phyloP scores from a whole-genome alignment of 2,329 filamentous ascomycete genomes.

The Gaeumannomyces sp. region DNA sequence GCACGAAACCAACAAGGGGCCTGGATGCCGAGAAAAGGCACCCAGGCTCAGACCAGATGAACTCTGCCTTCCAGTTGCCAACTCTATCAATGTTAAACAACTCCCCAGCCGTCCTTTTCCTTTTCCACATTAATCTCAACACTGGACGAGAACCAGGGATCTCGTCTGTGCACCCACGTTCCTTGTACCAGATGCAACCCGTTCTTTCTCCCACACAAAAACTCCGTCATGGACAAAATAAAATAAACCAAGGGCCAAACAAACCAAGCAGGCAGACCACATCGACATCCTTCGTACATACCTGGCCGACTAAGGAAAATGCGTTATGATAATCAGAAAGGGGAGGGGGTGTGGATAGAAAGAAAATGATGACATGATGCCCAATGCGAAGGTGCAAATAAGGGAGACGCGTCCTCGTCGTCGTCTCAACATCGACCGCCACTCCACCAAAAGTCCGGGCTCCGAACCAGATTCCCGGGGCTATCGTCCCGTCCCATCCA shows the following conservation, averaged over 20 bases:
- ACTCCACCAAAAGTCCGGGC: neutral
- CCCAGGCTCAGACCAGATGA: neutral
- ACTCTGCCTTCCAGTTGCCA: neutral
- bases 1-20: too few relatives aligned
- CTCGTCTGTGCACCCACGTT: neutral
- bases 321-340: neutral
- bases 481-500: neutral
- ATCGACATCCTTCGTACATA: neutral
- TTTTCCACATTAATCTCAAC: neutral
- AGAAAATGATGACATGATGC: neutral
- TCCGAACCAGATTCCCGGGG: neutral
- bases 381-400: neutral
- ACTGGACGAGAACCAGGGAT: neutral
- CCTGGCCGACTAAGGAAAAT: neutral
- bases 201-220: neutral
- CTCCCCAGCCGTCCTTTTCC: neutral
- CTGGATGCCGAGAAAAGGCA: neutral
- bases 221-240: neutral
- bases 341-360: neutral
- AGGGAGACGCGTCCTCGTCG: too few relatives aligned
- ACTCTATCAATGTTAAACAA: neutral
- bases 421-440: neutral
- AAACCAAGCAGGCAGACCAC: neutral
- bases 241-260: neutral
- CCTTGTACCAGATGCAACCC: neutral